A percentile compares a stretch with the other conserved stretches of the same genome.
Evolutionary conservation across 176 grass and related monocot species (phyloP).

Genomic region (Ensete glaucum): DNA sequence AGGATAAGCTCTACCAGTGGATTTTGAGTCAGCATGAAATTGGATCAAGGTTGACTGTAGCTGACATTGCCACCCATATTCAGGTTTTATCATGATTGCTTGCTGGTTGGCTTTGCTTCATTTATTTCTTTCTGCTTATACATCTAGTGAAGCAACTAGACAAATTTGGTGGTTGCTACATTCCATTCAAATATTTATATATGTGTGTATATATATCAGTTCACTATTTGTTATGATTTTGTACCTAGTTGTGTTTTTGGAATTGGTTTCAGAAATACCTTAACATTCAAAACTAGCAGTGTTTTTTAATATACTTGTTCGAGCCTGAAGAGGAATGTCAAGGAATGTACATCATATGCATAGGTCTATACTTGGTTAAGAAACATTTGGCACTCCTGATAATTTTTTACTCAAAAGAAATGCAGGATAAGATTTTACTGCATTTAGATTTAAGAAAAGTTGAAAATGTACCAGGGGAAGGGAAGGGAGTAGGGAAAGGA

Average conservation of each 20-base stretch:
- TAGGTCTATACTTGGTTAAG: background rate
- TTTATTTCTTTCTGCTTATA: background rate
- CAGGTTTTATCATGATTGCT: constrained; percentile 35
- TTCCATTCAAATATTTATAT: no score
- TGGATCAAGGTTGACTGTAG: constrained; percentile 47
- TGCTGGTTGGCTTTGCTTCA: background rate
- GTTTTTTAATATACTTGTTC: background rate
- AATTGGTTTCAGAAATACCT: no score
- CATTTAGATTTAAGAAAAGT: background rate
- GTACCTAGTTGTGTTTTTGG: no score
- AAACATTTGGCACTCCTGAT: background rate
- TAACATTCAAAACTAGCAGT: no score
- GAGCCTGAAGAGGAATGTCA: background rate
- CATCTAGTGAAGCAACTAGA: no score
- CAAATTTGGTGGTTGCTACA: no score
- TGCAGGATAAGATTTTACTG: background rate
- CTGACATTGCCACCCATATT: constrained; percentile 76
- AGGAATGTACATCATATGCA: background rate
- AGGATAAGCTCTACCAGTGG: constrained; percentile 93
- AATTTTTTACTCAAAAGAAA: background rate
- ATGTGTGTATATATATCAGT: no score
- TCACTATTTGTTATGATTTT: no score
- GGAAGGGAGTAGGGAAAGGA: background rate
- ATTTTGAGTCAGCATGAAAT: constrained; percentile 73
- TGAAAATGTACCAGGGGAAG: background rate